Percentiles rank a stretch among this genome's conserved stretches.
phyloP scores from a whole-genome alignment of 208 protist genomes.

The Leishmania braziliensis region DNA sequence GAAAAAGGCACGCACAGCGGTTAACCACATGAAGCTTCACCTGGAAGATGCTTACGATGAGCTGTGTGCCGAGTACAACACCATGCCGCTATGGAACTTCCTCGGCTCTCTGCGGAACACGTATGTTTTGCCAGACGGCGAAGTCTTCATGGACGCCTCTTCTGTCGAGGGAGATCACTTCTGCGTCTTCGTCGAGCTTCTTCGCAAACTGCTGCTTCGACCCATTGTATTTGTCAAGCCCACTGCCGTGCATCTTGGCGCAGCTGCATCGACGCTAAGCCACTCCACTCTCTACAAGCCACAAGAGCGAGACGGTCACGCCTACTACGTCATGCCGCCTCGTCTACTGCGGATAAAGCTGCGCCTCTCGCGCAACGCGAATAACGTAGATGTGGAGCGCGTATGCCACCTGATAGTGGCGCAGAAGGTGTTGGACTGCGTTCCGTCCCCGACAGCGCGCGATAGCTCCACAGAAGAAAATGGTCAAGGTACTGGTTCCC shows the following conservation, averaged over 20 bases:
- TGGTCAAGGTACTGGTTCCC: constrained; percentile 4
- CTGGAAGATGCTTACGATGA: constrained; percentile 21
- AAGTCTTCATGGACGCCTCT: constrained; percentile 36
- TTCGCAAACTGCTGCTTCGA: constrained; percentile 17
- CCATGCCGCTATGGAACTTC: constrained; percentile 9
- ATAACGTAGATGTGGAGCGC: constrained; percentile 32
- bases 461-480: not conserved
- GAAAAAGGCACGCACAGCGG: not conserved
- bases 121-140: constrained; percentile 17
- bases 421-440: constrained; percentile 20
- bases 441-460: not conserved
- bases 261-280: not conserved
- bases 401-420: constrained; percentile 14
- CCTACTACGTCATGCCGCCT: constrained; percentile 24
- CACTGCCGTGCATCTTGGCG: not conserved
- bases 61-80: constrained; percentile 33
- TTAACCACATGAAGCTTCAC: constrained; percentile 24
- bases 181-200: constrained; percentile 32
- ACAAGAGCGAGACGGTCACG: not conserved
- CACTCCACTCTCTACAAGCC: not conserved
- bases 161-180: constrained; percentile 32
- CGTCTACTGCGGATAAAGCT: constrained; percentile 34
- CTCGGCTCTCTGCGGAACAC: constrained; percentile 19
- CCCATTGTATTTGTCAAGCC: constrained; percentile 18
- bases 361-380: constrained; percentile 23